Evolutionary conservation across 768 basidiomycete genomes (phyloP).

Genomic region (Mrakia frigida): DNA sequence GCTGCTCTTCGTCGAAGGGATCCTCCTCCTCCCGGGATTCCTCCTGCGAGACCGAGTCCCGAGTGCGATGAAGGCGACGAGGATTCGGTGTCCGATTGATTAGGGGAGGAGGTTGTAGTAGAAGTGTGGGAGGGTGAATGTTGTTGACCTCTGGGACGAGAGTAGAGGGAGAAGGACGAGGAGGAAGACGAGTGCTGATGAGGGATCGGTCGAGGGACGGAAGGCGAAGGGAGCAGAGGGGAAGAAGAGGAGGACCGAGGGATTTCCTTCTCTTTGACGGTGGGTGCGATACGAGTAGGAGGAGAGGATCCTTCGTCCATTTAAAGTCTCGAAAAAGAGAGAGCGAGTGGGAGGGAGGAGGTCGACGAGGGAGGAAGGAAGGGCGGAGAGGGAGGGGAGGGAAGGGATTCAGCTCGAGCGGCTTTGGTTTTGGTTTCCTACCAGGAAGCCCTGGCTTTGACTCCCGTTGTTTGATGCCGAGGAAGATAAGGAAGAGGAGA

Average conservation of each 20-base stretch:
- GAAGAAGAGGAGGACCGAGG: not conserved
- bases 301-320: not conserved
- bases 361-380: not conserved
- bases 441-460: too few relatives aligned
- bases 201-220: conserved; percentile 24
- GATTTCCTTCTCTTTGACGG: not conserved
- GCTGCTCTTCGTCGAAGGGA: conserved; percentile 3
- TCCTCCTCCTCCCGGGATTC: conserved; percentile 12
- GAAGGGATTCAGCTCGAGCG: not conserved
- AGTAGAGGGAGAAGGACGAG: conserved; percentile 3
- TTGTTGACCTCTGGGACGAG: not conserved
- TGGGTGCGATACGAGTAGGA: not conserved
- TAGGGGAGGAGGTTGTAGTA: conserved; percentile 6
- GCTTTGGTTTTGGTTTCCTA: too few relatives aligned
- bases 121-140: not conserved
- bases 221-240: not conserved
- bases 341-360: not conserved
- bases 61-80: conserved; percentile 15
- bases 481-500: too few relatives aligned
- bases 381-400: not conserved
- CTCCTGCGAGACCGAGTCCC: not conserved
- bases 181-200: conserved; percentile 13
- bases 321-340: too few relatives aligned
- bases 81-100: conserved; percentile 6
- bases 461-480: too few relatives aligned